Conservation (phyloP, 2,329 filamentous ascomycete genomes). For the Alternaria solani region DNA sequence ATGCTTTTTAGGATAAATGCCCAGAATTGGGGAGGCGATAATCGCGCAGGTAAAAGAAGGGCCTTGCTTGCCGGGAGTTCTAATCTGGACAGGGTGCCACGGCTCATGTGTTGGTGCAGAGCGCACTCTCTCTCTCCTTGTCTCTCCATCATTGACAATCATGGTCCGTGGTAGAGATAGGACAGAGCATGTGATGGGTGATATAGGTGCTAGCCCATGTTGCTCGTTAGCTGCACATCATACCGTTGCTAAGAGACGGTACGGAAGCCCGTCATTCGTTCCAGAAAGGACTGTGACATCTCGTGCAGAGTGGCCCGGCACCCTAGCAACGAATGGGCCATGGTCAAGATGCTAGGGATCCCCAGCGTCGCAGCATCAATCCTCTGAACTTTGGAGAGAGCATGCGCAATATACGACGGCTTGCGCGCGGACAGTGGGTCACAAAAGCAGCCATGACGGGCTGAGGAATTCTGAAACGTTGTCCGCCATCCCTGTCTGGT, state of each 20-base stretch:
- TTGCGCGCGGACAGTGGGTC: constrained; percentile 25
- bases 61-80: not conserved
- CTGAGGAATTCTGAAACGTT: constrained; percentile 23
- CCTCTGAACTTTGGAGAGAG: constrained; percentile 16
- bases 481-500: constrained; percentile 29
- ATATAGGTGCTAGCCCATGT: constrained; percentile 2
- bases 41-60: not conserved
- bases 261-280: constrained; percentile 14
- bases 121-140: not conserved
- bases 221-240: constrained; percentile 16
- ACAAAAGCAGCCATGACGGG: constrained; percentile 32
- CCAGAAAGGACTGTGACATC: constrained; percentile 20
- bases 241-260: constrained; percentile 1
- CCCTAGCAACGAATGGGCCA: constrained; percentile 22
- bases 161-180: not conserved
- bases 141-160: not conserved
- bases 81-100: not conserved
- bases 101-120: not conserved
- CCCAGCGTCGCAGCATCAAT: constrained; percentile 20
- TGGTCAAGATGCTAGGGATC: constrained; percentile 15
- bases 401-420: constrained; percentile 22
- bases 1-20: constrained; percentile 6
- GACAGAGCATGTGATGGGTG: not conserved
- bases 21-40: not conserved
- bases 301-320: constrained; percentile 20